Base-by-base conservation (phyloP, 139 green algal species). In the Chlamydomonas sp. region DNA sequence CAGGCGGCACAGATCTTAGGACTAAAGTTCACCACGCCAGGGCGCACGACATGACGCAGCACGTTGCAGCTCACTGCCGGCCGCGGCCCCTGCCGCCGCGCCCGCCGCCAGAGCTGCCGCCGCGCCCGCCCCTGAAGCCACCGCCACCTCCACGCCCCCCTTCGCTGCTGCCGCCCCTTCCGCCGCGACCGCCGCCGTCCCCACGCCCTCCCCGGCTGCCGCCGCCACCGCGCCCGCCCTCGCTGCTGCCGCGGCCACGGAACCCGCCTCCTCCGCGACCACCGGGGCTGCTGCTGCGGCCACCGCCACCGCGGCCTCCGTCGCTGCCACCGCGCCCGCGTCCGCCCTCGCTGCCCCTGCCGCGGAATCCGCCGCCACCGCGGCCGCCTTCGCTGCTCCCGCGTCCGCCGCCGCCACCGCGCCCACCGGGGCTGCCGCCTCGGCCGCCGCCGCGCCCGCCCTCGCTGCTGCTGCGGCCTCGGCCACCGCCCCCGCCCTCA, bases 231-330 rank as follows among this genome's bases (percentile, higher is more conserved):
- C 24, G 54, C 16, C 24, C 30, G 24, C 54, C 34, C 6, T 26
- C 16, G 8, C 54, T 10, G 54, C 26, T 26, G 16, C 20, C 47
- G 20, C 47, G 20, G 16, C 20, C 54, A 10, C 24, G 34, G 34
- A 64, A 57, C 47, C 47, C 22, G 47, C 54, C 54, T 64, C 54
- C 54, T 10, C 54, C 34, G 10, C 54, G 30, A 64, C 54, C 54
- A 36, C 54, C 54, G 20, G 24, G 24, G 24, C 54, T 64, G 54
- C 26, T 8, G 16, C 6, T 20, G 34, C 54, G 8, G 16, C 54
- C 20, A 16, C 47, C 47, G 22, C 47, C 47, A 64, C 54, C 26
- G 16, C 54, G 24, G 22, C 54, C 26, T 64, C 54, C 54, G 34
- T 26, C 54, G 24, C 54, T 20, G 16, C 6, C 54, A 64, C 6